phyloP scores from a whole-genome alignment of 805 yeast species.

The Saturnispora mendoncae region DNA sequence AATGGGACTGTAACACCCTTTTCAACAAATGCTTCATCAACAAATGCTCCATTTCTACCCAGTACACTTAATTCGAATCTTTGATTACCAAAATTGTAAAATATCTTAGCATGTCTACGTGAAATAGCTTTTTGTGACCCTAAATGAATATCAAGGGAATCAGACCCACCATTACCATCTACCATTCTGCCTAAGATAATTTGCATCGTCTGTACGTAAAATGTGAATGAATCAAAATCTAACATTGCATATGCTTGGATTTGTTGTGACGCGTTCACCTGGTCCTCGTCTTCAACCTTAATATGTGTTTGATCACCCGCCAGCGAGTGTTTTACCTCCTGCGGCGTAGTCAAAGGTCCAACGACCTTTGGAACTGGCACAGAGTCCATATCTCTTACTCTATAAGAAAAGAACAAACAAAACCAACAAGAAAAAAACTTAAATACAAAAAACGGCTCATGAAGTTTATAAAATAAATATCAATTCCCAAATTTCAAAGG shows the following conservation, averaged over 20 bases:
- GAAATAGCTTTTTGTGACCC: conserved; percentile 91
- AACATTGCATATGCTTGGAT: conserved; percentile 63
- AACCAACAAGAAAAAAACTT: background rate
- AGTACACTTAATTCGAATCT: conserved; percentile 84
- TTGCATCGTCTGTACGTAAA: conserved; percentile 93
- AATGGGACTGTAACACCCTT: conserved; percentile 87
- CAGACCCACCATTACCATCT: conserved; percentile 44
- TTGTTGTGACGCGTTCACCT: conserved; percentile 16
- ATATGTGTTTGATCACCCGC: conserved; percentile 4
- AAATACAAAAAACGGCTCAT: background rate
- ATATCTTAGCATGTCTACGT: conserved; percentile 88
- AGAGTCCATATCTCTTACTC: conserved; percentile 1
- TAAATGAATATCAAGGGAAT: conserved; percentile 83
- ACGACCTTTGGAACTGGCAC: conserved; percentile 7
- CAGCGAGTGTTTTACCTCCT: conserved; percentile 10
- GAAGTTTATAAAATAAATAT: no score
- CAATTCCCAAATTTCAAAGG: background rate
- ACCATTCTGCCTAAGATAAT: conserved; percentile 87
- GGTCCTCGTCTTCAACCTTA: background rate
- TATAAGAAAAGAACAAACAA: background rate
- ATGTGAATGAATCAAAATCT: conserved; percentile 88
- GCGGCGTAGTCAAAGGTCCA: conserved; percentile 9
- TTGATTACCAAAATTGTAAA: conserved; percentile 94
- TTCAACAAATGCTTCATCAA: conserved; percentile 82
- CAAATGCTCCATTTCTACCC: conserved; percentile 96